Percentiles rank a stretch among this genome's conserved stretches.
phyloP scores from a whole-genome alignment of 148 eudicot genomes.

The Pharnaceum exiguum region DNA sequence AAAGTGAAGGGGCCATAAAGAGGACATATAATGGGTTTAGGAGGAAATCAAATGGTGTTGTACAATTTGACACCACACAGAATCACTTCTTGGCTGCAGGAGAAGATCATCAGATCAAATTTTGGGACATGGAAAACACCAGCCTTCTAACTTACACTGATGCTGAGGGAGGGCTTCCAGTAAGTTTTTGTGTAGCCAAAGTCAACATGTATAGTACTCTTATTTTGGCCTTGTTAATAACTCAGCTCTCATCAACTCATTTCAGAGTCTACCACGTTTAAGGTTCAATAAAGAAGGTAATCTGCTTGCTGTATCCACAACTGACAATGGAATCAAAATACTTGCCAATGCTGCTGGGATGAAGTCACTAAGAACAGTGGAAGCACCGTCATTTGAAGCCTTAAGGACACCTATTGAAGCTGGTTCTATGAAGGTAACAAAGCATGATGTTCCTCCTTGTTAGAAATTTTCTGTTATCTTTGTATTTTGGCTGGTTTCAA shows the following conservation, averaged over 20 bases:
- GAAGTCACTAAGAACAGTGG: slow-evolving; percentile 57
- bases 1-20: slow-evolving; percentile 90
- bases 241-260: background rate
- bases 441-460: background rate
- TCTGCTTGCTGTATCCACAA: slow-evolving; percentile 74
- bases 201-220: background rate
- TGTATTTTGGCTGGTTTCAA: background rate
- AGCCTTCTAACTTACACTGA: slow-evolving; percentile 54
- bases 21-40: slow-evolving; percentile 72
- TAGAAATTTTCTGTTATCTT: background rate
- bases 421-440: slow-evolving; percentile 56
- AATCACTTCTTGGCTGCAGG: slow-evolving; percentile 91
- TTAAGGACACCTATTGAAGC: slow-evolving; percentile 62
- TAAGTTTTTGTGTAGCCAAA: slow-evolving; percentile 24
- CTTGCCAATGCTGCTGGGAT: slow-evolving; percentile 65
- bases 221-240: slow-evolving; percentile 5
- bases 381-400: slow-evolving; percentile 69
- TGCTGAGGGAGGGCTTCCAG: slow-evolving; percentile 91
- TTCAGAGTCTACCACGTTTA: slow-evolving; percentile 67
- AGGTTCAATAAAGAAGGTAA: slow-evolving; percentile 91
- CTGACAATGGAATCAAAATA: slow-evolving; percentile 72
- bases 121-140: slow-evolving; percentile 87
- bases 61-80: slow-evolving; percentile 86
- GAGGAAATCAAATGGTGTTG: slow-evolving; percentile 68
- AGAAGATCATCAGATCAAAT: slow-evolving; percentile 81